A percentile compares a stretch with the other conserved stretches of the same genome.
Evolutionary conservation across 2,329 filamentous ascomycete species (phyloP).

Genomic region (Paecilomyces fulvus): DNA sequence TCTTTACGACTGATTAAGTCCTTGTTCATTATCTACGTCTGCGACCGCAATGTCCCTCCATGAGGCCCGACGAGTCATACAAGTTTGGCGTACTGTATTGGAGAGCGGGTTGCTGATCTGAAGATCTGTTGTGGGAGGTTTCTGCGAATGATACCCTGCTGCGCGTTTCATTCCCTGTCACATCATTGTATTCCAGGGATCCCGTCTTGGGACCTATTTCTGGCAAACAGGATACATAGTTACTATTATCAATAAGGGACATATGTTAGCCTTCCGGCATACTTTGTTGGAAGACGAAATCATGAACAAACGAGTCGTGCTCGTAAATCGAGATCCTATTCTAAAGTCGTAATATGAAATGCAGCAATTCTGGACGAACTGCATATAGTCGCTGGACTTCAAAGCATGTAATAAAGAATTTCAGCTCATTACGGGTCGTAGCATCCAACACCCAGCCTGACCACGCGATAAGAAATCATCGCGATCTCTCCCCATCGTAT

Average conservation of each 20-base stretch:
- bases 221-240: neutral
- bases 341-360: neutral
- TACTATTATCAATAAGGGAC: neutral
- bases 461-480: neutral
- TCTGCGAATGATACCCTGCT: neutral
- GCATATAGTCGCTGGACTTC: neutral
- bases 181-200: neutral
- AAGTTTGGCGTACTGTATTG: neutral
- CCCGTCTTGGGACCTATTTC: neutral
- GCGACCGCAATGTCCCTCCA: neutral
- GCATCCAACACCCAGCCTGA: neutral
- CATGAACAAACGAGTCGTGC: neutral
- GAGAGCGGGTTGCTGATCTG: neutral
- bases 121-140: neutral
- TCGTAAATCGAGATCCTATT: neutral
- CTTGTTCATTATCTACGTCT: neutral
- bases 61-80: neutral
- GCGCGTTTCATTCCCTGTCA: neutral
- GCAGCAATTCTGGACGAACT: neutral
- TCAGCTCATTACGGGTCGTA: neutral
- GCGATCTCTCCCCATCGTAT: neutral
- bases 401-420: neutral
- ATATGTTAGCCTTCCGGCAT: neutral
- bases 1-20: conserved; percentile 14
- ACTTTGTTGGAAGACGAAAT: neutral